Conservation (phyloP, 2,329 filamentous ascomycete genomes). For the Alternaria brassicae region DNA sequence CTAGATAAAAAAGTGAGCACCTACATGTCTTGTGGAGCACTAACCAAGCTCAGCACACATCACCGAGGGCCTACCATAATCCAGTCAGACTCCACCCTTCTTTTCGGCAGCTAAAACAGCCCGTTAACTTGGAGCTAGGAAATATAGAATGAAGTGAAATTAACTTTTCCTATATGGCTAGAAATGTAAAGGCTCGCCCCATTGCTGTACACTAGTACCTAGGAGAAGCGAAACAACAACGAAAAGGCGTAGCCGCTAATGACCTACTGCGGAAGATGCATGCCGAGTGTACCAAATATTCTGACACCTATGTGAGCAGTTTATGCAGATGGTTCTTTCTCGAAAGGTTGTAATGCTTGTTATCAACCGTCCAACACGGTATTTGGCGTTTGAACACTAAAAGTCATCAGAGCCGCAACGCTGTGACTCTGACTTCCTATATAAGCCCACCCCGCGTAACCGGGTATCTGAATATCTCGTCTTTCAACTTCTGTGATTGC, state of each 20-base stretch:
- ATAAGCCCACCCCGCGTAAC: no score
- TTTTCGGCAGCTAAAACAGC: neutral
- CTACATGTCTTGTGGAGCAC: neutral
- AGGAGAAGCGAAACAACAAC: neutral
- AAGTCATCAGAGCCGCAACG: neutral
- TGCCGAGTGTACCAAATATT: neutral
- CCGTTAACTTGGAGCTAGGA: no score
- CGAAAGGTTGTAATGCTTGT: neutral
- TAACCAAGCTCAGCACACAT: neutral
- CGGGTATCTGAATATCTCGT: neutral
- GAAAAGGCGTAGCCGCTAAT: neutral
- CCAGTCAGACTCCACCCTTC: neutral
- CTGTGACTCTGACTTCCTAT: no score
- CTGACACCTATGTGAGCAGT: conserved; percentile 1
- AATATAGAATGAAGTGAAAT: neutral
- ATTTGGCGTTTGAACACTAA: neutral
- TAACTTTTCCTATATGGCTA: neutral
- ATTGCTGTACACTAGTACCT: neutral
- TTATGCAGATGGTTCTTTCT: neutral
- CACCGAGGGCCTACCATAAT: neutral
- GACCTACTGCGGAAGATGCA: neutral
- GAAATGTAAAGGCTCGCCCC: neutral
- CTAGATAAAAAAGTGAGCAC: neutral
- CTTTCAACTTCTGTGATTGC: neutral
- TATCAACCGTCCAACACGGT: conserved; percentile 11